These are phyloP conservation scores for Microstegium vimineum DNA, from an alignment of 176 grass and related monocot genomes.

Conservation along the genomic window DNA sequence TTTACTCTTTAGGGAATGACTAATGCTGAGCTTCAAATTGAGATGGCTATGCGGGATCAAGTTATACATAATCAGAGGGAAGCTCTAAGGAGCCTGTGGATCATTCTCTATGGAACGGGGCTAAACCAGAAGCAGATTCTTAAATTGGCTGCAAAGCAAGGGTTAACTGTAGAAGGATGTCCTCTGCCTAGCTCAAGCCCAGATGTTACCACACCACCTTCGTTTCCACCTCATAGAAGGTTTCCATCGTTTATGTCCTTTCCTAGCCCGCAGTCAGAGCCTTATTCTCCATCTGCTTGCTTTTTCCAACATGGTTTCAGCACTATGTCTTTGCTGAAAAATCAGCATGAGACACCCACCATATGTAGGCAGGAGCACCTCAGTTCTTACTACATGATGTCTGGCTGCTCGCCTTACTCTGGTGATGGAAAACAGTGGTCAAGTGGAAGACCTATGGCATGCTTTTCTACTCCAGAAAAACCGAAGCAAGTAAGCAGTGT, in stretches of 20 bases:
- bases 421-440: constrained; percentile 40
- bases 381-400: constrained; percentile 70
- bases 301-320: constrained; percentile 86
- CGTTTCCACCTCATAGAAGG: constrained; percentile 28
- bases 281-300: constrained; percentile 48
- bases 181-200: constrained; percentile 46
- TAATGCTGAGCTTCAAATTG: constrained; percentile 94
- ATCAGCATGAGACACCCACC: constrained; percentile 47
- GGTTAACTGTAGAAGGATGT: constrained; percentile 77
- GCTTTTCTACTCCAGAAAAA: constrained; percentile 46
- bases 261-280: constrained; percentile 32
- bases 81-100: constrained; percentile 77
- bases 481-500: constrained; percentile 29
- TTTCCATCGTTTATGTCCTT: constrained; percentile 43
- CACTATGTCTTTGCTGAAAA: constrained; percentile 48
- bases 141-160: constrained; percentile 80
- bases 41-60: constrained; percentile 99
- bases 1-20: constrained; percentile 55
- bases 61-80: constrained; percentile 98
- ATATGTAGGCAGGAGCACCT: constrained; percentile 65
- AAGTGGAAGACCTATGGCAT: constrained; percentile 27
- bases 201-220: constrained; percentile 23
- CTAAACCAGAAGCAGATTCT: constrained; percentile 89
- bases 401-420: constrained; percentile 34
- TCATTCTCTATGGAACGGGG: constrained; percentile 79